These are phyloP conservation scores for Dactylellina haptotyla DNA, from an alignment of 2,329 filamentous ascomycete species.

Conservation along the genomic window DNA sequence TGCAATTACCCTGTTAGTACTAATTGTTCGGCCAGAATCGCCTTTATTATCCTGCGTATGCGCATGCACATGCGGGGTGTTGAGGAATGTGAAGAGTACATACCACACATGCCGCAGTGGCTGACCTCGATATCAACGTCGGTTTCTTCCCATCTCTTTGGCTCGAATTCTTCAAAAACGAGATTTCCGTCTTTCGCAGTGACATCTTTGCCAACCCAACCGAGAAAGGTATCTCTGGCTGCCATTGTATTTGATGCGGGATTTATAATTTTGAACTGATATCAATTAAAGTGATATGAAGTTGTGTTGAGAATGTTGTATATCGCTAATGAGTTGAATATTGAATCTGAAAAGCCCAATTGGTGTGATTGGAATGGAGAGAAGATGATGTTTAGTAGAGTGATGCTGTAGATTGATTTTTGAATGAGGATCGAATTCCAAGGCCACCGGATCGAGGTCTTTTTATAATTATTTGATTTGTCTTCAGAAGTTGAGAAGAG, in stretches of 20 bases:
- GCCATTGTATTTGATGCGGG: slow-evolving; percentile 15
- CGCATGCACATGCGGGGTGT: neutral
- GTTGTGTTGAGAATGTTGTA: slow-evolving; percentile 35
- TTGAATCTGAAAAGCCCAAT: neutral
- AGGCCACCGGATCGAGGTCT: neutral
- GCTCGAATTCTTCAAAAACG: slow-evolving; percentile 65
- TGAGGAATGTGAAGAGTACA: slow-evolving; percentile 40
- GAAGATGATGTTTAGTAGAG: neutral
- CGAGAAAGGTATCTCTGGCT: slow-evolving; percentile 29
- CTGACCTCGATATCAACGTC: slow-evolving; percentile 74
- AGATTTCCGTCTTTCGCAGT: slow-evolving; percentile 46
- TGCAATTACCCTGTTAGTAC: neutral
- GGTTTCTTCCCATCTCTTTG: slow-evolving; percentile 73
- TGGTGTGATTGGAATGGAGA: neutral
- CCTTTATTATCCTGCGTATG: slow-evolving; percentile 1
- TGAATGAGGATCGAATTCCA: neutral
- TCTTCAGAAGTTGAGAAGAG: too few species aligned
- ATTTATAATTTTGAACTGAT: neutral
- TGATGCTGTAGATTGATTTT: neutral
- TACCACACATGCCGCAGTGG: slow-evolving; percentile 73
- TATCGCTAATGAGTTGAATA: neutral
- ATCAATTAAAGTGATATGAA: neutral
- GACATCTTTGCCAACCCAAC: slow-evolving; percentile 39
- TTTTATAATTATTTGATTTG: too few species aligned
- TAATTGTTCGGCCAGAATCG: neutral